Evolutionary conservation across 2,329 filamentous ascomycete species (phyloP).

Genomic region (Hirsutella minnesotensis): DNA sequence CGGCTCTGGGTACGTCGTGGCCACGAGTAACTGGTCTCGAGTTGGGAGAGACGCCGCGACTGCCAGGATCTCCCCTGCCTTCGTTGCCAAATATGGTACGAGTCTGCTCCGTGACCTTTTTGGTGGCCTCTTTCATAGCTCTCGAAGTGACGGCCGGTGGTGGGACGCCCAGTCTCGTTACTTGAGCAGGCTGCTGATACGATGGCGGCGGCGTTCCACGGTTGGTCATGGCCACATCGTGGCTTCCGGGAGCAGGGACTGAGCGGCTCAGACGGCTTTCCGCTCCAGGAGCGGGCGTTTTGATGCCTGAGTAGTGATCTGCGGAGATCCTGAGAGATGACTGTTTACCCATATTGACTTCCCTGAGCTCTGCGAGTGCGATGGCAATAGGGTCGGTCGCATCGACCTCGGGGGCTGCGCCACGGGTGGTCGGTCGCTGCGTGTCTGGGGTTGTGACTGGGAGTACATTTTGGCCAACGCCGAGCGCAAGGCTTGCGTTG

Average conservation of each 20-base stretch:
- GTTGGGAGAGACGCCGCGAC: conserved; percentile 23
- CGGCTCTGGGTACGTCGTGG: conserved; percentile 44
- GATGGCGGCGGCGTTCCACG: conserved; percentile 76
- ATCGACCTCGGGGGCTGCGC: conserved; percentile 32
- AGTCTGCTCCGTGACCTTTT: conserved; percentile 76
- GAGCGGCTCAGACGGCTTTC: conserved; percentile 29
- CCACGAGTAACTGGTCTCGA: conserved; percentile 49
- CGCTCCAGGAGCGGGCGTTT: conserved; percentile 58
- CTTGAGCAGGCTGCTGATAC: conserved; percentile 55
- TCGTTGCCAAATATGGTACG: conserved; percentile 58
- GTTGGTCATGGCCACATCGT: conserved; percentile 40
- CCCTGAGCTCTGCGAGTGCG: conserved; percentile 86
- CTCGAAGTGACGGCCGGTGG: conserved; percentile 85
- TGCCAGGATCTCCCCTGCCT: conserved; percentile 16
- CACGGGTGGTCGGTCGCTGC: conserved; percentile 20
- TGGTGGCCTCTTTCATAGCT: conserved; percentile 90
- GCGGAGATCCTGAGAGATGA: conserved; percentile 79
- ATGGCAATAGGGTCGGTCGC: conserved; percentile 81
- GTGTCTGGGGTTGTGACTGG: conserved; percentile 73
- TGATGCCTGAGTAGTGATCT: conserved; percentile 87
- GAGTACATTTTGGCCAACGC: conserved; percentile 93
- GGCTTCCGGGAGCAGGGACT: conserved; percentile 45
- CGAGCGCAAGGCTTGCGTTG: conserved; percentile 82
- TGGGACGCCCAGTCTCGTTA: conserved; percentile 75
- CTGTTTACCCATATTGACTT: conserved; percentile 64